Evolutionary conservation across 2,329 filamentous ascomycete genomes (phyloP).

Genomic region (Ophiostoma montium): DNA sequence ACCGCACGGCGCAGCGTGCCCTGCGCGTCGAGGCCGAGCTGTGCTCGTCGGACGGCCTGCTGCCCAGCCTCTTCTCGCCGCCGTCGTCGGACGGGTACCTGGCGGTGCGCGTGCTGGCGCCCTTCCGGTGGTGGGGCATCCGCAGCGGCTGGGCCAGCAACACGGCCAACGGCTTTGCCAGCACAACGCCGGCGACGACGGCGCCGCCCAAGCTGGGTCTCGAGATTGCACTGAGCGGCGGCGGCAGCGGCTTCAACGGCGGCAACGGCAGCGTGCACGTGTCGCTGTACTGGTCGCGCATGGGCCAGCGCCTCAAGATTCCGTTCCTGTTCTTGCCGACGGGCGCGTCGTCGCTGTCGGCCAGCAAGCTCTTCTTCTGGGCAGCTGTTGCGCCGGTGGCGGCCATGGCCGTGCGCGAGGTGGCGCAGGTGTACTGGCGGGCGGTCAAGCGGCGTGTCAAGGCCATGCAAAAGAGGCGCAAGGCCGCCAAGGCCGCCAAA

Average conservation of each 20-base stretch:
- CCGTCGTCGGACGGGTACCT: slow-evolving; percentile 21
- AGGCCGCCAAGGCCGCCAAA: not conserved
- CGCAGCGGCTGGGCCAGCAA: slow-evolving; percentile 8
- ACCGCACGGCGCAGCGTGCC: slow-evolving; percentile 5
- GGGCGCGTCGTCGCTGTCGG: slow-evolving; percentile 4
- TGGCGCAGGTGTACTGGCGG: not conserved
- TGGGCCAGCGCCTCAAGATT: slow-evolving; percentile 29
- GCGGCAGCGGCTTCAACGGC: slow-evolving; percentile 9
- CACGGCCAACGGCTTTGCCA: slow-evolving; percentile 5
- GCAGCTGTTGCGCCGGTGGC: slow-evolving; percentile 25
- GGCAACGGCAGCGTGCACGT: slow-evolving; percentile 25
- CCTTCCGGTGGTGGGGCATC: slow-evolving; percentile 22
- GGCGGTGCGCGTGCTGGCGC: slow-evolving; percentile 27
- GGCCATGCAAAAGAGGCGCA: not conserved
- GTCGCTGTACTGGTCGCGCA: slow-evolving; percentile 33
- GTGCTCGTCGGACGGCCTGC: slow-evolving; percentile 21
- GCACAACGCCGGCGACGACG: slow-evolving; percentile 6
- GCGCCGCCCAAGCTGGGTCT: slow-evolving; percentile 29
- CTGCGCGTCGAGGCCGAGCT: slow-evolving; percentile 30
- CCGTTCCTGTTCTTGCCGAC: slow-evolving; percentile 27
- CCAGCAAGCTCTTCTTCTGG: slow-evolving; percentile 24
- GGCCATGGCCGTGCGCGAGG: slow-evolving; percentile 21
- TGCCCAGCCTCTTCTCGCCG: not conserved
- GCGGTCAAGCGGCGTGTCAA: not conserved
- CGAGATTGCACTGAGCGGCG: slow-evolving; percentile 26